Base-by-base conservation (phyloP, 192 early-diverging fungal species). In the Oehlia diaphana region DNA sequence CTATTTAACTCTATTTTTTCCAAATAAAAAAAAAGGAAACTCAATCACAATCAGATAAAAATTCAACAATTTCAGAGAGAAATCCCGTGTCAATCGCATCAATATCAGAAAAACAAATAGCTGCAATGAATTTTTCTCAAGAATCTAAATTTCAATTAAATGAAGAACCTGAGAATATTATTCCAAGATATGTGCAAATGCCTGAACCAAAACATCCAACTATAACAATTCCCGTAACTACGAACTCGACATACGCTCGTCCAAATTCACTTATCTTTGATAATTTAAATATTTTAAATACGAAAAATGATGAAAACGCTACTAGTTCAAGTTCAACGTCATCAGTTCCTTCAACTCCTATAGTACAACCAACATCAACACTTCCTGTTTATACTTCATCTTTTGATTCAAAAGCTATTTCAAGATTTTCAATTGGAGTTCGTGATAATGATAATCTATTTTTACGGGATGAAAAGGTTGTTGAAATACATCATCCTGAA, bases 381-480 rank as follows among this genome's bases (percentile, higher is more conserved):
- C 64, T 31, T 14, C 19, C n/a, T 65, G 23, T 21, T 9, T 7
- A 33, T n/a, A 39, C 21, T 39, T 53, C 71, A 26, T 4, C 47
- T 47, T 3, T 35, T 4, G n/a, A 13, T 49, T 21, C 6, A n/a
- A 50, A 39, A 72, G 9, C 44, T 53, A 16, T 76, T 8, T 76
- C 74, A 76, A 61, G 33, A 9, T 42, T 76, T 28, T 76, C 74
- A 23, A 76, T 76, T 13, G 74, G 74, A 4, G 10, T 76, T 76
- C 61, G 62, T 76, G 14, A 28, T 39, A 9, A 63, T 61, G 74
- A 76, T 76, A 7, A 35, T 63, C 21, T 50, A 26, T 76, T 63
- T 63, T 42, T 76, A 37, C 53, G 74, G 0, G 42, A 76, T 76
- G 74, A 76, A 37, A 72, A 72, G 10, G 71, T 50, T 50, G 47